A percentile compares a stretch with the other conserved stretches of the same genome.
phyloP scores from a whole-genome alignment of 495 filamentous ascomycete species.

The Aspergillus affinis region DNA sequence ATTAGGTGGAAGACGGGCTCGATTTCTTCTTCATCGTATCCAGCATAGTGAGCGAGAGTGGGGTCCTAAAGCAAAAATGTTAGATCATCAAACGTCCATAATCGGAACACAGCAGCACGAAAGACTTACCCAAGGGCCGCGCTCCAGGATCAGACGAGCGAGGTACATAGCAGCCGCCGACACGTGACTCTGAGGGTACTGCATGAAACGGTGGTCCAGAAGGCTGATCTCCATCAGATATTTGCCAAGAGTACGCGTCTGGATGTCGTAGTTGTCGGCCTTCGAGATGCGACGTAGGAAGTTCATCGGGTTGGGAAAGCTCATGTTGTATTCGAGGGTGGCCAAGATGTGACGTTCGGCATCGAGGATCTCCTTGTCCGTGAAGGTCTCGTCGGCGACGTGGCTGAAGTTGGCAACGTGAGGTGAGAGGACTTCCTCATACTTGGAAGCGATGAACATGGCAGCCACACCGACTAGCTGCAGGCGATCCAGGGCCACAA shows the following conservation, averaged over 20 bases:
- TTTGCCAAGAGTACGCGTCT: slow-evolving; percentile 94
- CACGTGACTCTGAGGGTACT: slow-evolving; percentile 81
- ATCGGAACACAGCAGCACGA: background rate
- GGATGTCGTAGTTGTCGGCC: slow-evolving; percentile 96
- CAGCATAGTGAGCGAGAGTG: slow-evolving; percentile 88
- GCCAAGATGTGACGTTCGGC: slow-evolving; percentile 91
- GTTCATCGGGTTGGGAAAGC: slow-evolving; percentile 99
- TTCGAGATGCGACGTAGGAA: slow-evolving; percentile 98
- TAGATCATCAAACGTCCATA: background rate
- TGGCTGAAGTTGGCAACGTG: slow-evolving; percentile 96
- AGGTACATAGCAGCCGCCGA: slow-evolving; percentile 95
- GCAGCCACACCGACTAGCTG: slow-evolving; percentile 96
- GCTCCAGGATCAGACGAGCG: slow-evolving; percentile 81
- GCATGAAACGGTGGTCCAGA: slow-evolving; percentile 89
- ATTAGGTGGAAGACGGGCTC: slow-evolving; percentile 89
- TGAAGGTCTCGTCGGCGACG: slow-evolving; percentile 94
- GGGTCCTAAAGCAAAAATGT: slow-evolving; percentile 58
- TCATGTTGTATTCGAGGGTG: slow-evolving; percentile 93
- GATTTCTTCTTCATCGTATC: slow-evolving; percentile 90
- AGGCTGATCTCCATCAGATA: slow-evolving; percentile 98
- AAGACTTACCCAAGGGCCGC: slow-evolving; percentile 80
- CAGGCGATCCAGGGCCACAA: slow-evolving; percentile 90
- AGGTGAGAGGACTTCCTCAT: slow-evolving; percentile 95
- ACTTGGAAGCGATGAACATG: slow-evolving; percentile 99
- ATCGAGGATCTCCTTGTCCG: slow-evolving; percentile 93